phyloP scores from a whole-genome alignment of 1,139 yeast genomes.

The Barnettozyma hawaiiensis region DNA sequence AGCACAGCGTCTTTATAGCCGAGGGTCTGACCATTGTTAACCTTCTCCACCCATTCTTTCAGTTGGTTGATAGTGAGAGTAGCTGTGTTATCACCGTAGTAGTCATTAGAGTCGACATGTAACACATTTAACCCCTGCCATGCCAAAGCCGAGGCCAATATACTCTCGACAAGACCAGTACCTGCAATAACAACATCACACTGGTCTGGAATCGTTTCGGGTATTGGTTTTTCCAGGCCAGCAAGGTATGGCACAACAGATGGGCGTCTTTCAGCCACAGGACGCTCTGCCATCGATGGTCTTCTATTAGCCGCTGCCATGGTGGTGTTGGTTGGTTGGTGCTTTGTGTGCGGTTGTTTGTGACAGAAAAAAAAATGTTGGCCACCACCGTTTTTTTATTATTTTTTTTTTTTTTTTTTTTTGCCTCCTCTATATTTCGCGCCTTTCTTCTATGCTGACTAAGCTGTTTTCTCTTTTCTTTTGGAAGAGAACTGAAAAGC shows the following conservation, averaged over 20 bases:
- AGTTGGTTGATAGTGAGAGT: conserved; percentile 83
- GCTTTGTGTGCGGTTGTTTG: not conserved
- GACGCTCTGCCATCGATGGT: conserved; percentile 65
- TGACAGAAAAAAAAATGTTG: not conserved
- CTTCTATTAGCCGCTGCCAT: conserved; percentile 33
- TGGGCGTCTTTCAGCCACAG: conserved; percentile 42
- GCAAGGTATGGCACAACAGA: conserved; percentile 68
- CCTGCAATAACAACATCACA: conserved; percentile 90
- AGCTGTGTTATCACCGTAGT: conserved; percentile 86
- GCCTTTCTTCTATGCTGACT: not conserved
- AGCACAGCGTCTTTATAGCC: conserved; percentile 59
- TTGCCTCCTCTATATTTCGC: not conserved
- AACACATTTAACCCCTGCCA: conserved; percentile 94
- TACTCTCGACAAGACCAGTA: conserved; percentile 84
- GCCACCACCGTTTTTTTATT: not conserved
- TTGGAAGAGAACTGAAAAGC: too few species aligned
- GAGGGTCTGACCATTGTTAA: conserved; percentile 36
- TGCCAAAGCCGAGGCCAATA: conserved; percentile 87
- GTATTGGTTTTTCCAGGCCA: conserved; percentile 65
- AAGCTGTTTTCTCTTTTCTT: not conserved
- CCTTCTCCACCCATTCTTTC: conserved; percentile 72
- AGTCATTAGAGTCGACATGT: conserved; percentile 76
- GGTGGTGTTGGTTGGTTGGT: not conserved
- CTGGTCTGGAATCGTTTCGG: conserved; percentile 46
- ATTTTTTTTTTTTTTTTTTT: not conserved